Percentiles rank a stretch among this genome's conserved stretches.
Conservation (phyloP, 2,329 filamentous ascomycete species). For the Alternaria viburni region DNA sequence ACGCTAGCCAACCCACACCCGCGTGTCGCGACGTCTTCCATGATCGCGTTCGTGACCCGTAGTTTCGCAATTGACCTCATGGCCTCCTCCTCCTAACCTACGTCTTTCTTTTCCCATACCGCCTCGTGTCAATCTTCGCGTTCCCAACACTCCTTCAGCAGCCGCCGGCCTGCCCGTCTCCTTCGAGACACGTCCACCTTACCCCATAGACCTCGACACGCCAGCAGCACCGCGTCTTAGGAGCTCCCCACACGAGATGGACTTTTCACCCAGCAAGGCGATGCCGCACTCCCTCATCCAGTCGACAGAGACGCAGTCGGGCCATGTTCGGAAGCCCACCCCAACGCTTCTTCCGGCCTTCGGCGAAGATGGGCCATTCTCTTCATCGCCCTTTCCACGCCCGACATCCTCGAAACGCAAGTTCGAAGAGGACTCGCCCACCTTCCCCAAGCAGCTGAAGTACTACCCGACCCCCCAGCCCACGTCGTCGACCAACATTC, state of each 20-base stretch:
- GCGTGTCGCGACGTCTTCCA: conserved; percentile 16
- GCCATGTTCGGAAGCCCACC: conserved; percentile 57
- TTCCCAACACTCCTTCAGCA: conserved; percentile 23
- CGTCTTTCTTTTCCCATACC: conserved; percentile 18
- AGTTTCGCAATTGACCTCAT: conserved; percentile 43
- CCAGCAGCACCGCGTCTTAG: conserved; percentile 35
- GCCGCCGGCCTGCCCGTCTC: conserved; percentile 29
- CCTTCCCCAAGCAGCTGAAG: conserved; percentile 61
- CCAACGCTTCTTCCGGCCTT: conserved; percentile 78
- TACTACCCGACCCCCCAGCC: conserved; percentile 90
- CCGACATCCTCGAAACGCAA: conserved; percentile 69
- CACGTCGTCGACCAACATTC: conserved; percentile 89
- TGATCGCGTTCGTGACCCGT: conserved; percentile 35
- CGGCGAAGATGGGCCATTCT: conserved; percentile 66
- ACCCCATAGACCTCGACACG: conserved; percentile 34
- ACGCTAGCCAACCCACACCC: conserved; percentile 21
- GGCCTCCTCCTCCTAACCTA: conserved; percentile 42
- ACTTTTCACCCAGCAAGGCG: conserved; percentile 37
- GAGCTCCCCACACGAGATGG: conserved; percentile 36
- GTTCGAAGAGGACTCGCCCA: conserved; percentile 57
- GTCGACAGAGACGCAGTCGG: conserved; percentile 32
- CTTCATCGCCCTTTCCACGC: conserved; percentile 78
- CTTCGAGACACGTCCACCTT: conserved; percentile 34
- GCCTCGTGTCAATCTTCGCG: conserved; percentile 22
- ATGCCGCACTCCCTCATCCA: conserved; percentile 36